Evolutionary conservation across 2,329 filamentous ascomycete species (phyloP), one percentile per base, ranked within the genome.

Genomic region (Emericellopsis atlantica): DNA sequence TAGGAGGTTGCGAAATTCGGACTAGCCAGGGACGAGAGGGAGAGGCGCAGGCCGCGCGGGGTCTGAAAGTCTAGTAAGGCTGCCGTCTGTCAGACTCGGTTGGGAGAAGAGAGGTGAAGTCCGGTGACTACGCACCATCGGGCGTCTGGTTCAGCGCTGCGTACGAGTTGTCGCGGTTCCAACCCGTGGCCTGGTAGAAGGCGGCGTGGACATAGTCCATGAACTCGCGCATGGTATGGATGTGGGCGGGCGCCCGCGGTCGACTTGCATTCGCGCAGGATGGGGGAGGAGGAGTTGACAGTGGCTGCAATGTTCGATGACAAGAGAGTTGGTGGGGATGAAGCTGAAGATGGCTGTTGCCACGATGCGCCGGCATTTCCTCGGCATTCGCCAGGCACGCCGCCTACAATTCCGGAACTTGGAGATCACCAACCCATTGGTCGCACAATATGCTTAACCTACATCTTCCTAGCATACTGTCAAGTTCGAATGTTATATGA

Each of bases 121-220:
- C 33, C 9, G 33, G 33, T 35, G 16, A 37, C 21, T 31, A 23
- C 62, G 48, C 68, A 84, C 83, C 84, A 67, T 87, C 77, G 37
- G 86, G 79, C 4, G 87, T 93, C 43, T 82, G 79, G 51, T 88
- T 95, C 54, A 95, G 69, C 48, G 81, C 78, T 50, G 85, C 81
- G 65, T 95, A 95, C 45, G 85, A 92, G 62, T 94, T 95, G 68
- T 95, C 87, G 54, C 79, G 73, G 57, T 89, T 84, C 89, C 89
- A 95, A 59, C 82, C 76, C 36, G 88, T 89, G 43, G 84, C 81
- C 58, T 84, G 74, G 60, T 87, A 85, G 66, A 95, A 95, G 54
- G 86, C 84, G 65, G 83, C 76, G 65, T 94, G 87, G 67, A 95
- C 82, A 69, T 93, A 90, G 65, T 94, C 88, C 86, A 95, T 94